Conservation (phyloP, 2,329 filamentous ascomycete species). For the Fusarium lyarnte region DNA sequence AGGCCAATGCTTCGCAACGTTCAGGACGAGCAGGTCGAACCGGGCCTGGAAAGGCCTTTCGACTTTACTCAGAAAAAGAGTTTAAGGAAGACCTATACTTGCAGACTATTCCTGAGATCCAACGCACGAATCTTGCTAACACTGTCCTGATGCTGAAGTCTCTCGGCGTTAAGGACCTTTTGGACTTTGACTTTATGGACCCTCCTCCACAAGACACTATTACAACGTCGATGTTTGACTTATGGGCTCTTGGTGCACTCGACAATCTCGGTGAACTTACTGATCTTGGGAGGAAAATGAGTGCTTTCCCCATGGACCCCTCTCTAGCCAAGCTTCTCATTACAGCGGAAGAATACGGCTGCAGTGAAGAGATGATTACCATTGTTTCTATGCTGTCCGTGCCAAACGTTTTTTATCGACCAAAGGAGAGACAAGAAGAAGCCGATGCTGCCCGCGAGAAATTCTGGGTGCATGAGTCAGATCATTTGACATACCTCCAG, state of each 20-base stretch:
- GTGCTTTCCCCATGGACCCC: constrained; percentile 97
- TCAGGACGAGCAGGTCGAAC: constrained; percentile 94
- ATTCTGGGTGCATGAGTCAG: constrained; percentile 97
- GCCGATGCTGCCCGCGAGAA: constrained; percentile 95
- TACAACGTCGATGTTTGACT: constrained; percentile 94
- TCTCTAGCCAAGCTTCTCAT: constrained; percentile 95
- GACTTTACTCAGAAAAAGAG: constrained; percentile 91
- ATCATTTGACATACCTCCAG: constrained; percentile 94
- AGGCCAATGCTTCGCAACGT: constrained; percentile 93
- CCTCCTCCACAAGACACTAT: constrained; percentile 98
- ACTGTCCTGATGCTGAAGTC: constrained; percentile 95
- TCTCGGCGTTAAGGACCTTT: constrained; percentile 88
- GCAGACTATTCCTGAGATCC: constrained; percentile 96
- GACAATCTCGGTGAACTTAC: constrained; percentile 96
- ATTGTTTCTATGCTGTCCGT: constrained; percentile 99
- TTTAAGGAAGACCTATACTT: constrained; percentile 97
- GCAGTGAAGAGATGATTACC: constrained; percentile 97
- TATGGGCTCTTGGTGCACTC: constrained; percentile 93
- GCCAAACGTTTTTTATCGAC: constrained; percentile 94
- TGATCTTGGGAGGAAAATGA: constrained; percentile 88
- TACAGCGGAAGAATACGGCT: constrained; percentile 87
- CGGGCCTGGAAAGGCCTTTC: constrained; percentile 93
- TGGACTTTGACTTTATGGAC: constrained; percentile 99
- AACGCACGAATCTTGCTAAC: constrained; percentile 94
- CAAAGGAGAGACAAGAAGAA: constrained; percentile 96